A percentile compares a stretch with the other conserved stretches of the same genome.
Evolutionary conservation across 805 yeast genomes (phyloP).

Genomic region (Metschnikowia orientalis): DNA sequence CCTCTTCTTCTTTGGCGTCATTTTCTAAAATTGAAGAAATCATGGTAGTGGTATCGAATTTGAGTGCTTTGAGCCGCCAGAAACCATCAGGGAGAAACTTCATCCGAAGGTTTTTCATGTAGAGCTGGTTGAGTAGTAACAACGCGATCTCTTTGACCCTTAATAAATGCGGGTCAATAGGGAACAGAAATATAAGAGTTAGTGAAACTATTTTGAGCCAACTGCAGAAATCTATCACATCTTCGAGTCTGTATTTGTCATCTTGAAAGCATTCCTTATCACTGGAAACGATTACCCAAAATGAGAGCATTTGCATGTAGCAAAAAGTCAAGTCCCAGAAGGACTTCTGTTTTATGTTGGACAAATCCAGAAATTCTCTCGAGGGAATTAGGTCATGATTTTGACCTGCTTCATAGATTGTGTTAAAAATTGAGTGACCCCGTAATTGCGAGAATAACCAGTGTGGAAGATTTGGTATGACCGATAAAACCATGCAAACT

Average conservation of each 20-base stretch:
- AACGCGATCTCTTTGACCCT: constrained; percentile 35
- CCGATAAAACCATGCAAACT: constrained; percentile 38
- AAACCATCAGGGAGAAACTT: constrained; percentile 43
- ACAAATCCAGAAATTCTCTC: not conserved
- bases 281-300: constrained; percentile 61
- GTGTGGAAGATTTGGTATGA: constrained; percentile 37
- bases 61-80: constrained; percentile 45
- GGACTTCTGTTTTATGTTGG: not conserved
- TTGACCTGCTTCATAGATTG: constrained; percentile 9
- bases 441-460: constrained; percentile 28
- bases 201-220: constrained; percentile 51
- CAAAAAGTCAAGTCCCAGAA: constrained; percentile 42
- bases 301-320: constrained; percentile 60
- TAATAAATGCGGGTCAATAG: constrained; percentile 2
- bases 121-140: constrained; percentile 59
- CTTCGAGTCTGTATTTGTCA: constrained; percentile 37
- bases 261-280: constrained; percentile 54
- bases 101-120: constrained; percentile 61
- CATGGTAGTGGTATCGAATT: constrained; percentile 34
- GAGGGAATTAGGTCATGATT: not conserved
- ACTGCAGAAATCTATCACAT: constrained; percentile 37
- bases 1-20: constrained; percentile 30
- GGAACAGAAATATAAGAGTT: constrained; percentile 40
- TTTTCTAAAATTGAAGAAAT: constrained; percentile 38
- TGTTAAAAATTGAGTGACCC: constrained; percentile 15